phyloP scores from a whole-genome alignment of 768 basidiomycete species.

The Phlebiopsis gigantea region DNA sequence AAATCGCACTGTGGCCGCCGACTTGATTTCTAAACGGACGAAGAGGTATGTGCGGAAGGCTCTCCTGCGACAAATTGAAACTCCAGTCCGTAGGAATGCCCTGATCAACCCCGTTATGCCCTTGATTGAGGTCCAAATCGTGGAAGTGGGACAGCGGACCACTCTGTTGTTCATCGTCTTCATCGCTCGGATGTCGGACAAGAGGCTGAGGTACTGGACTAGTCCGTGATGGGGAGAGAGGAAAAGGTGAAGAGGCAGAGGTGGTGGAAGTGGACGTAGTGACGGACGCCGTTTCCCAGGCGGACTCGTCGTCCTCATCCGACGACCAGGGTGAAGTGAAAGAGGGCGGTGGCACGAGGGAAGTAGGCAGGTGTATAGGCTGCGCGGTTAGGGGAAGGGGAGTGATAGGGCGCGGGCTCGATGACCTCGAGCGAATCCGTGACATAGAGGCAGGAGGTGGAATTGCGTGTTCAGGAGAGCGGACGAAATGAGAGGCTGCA shows the following conservation, averaged over 20 bases:
- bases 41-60: constrained; percentile 83
- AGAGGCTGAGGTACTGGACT: constrained; percentile 27
- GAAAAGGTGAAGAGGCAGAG: constrained; percentile 37
- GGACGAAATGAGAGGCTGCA: constrained; percentile 1
- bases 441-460: constrained; percentile 21
- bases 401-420: constrained; percentile 11
- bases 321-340: constrained; percentile 61
- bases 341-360: constrained; percentile 10
- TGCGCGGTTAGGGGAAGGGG: constrained; percentile 10
- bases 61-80: constrained; percentile 46
- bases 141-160: constrained; percentile 18
- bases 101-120: constrained; percentile 21
- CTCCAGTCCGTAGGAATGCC: constrained; percentile 32
- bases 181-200: constrained; percentile 27
- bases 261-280: constrained; percentile 59
- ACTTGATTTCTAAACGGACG: constrained; percentile 97
- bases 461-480: constrained; percentile 12
- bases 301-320: constrained; percentile 76
- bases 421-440: not conserved
- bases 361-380: constrained; percentile 27
- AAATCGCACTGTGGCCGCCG: constrained; percentile 94
- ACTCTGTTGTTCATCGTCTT: constrained; percentile 27
- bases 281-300: constrained; percentile 67
- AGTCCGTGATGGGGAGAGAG: constrained; percentile 27
- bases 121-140: constrained; percentile 15